Evolutionary conservation across 2,329 filamentous ascomycete species (phyloP), one percentile per base, ranked within the genome.

Genomic region (Chalara sp.): DNA sequence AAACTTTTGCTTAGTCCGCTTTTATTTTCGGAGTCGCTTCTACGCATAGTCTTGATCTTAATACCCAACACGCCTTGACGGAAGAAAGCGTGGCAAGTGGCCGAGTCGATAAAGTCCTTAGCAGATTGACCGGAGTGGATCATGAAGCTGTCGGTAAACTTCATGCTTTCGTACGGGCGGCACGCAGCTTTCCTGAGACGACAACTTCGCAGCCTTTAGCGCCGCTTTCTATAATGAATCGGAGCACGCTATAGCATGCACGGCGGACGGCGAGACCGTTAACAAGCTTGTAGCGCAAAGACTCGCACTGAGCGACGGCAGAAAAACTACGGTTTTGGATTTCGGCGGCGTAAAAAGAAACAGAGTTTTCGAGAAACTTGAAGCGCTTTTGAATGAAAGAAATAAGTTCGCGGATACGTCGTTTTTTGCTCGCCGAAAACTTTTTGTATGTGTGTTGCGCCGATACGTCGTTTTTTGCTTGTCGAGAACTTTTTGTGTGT

Each of bases 111-210:
- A 81, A 99, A 99, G 80, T 99, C 93, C 79, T 95, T 92, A 71
- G 92, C 93, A 70, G 93, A 95, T 76, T 99, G 93, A 79, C 93
- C 93, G 70, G 93, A 99, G 89, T 99, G 93, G 79, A 99, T 99
- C 93, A 99, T 99, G 89, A 99, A 99, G 74, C 93, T 95, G 76
- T 99, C 91, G 76, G 93, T 99, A 87, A 99, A 99, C 87, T 99
- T 99, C 93, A 99, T 99, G 80, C 83, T 89, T 89, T 99, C 99
- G 88, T 86, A 99, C 99, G 76, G n/a, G n/a, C n/a, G n/a, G n/a
- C n/a, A n/a, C n/a, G n/a, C n/a, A n/a, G n/a, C n/a, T n/a, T n/a
- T n/a, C 93, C 93, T 66, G 90, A 96, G 65, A 99, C 93, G 72
- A 99, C 93, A 63, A 99, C 93, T 81, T 99, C 93, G 75, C 93